Percentiles rank a stretch among this genome's conserved stretches.
These are phyloP conservation scores for Puccinia horiana DNA, from an alignment of 1,284 basidiomycete genomes.

Conservation along the genomic window DNA sequence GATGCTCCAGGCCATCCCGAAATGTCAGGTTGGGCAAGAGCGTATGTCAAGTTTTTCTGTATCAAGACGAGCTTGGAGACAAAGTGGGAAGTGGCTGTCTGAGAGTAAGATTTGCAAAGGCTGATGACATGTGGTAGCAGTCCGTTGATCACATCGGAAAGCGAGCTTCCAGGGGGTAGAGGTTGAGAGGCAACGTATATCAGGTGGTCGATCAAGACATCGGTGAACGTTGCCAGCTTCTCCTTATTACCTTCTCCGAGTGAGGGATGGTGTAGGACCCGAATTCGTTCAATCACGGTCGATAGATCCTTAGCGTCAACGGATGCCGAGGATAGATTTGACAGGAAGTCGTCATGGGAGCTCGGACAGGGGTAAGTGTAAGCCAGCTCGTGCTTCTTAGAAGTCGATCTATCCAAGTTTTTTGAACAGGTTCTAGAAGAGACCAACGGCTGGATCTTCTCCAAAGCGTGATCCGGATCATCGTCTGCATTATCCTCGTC, in stretches of 20 bases:
- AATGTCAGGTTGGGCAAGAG: constrained; percentile 69
- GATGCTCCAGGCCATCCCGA: constrained; percentile 85
- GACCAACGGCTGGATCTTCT: constrained; percentile 38
- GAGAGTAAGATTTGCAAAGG: constrained; percentile 78
- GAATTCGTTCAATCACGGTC: constrained; percentile 84
- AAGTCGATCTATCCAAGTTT: constrained; percentile 22
- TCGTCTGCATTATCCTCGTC: constrained; percentile 61
- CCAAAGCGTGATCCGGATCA: background rate
- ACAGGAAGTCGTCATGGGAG: constrained; percentile 82
- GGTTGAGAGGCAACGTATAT: constrained; percentile 67
- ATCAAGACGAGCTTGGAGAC: constrained; percentile 81
- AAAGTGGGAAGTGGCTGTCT: constrained; percentile 76
- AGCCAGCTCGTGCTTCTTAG: constrained; percentile 67
- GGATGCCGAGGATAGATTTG: constrained; percentile 71
- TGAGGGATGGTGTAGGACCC: constrained; percentile 86
- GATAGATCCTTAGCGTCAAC: constrained; percentile 69
- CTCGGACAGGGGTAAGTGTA: constrained; percentile 88
- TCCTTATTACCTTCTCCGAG: constrained; percentile 86
- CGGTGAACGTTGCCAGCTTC: constrained; percentile 81
- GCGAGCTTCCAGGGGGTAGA: constrained; percentile 63
- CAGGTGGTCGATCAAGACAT: constrained; percentile 87
- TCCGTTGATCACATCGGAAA: constrained; percentile 67
- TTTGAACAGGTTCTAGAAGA: constrained; percentile 50
- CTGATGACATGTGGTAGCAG: constrained; percentile 80
- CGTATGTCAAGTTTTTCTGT: constrained; percentile 89